Evolutionary conservation across 2,329 filamentous ascomycete species (phyloP).

Genomic region (Pseudopyricularia cyperi): DNA sequence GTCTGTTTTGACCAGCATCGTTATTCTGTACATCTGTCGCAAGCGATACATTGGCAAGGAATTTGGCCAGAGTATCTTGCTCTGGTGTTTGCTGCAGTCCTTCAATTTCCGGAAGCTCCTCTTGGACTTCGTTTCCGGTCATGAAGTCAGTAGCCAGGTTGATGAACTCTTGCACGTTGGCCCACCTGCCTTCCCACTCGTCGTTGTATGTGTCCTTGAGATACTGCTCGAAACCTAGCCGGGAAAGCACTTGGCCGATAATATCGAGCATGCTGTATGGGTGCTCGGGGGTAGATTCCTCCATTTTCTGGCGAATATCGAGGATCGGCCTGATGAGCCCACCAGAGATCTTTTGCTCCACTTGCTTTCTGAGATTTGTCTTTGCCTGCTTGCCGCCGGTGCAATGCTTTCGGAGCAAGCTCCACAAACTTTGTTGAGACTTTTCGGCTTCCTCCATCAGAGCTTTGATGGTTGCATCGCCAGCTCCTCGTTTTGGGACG

Average conservation of each 20-base stretch:
- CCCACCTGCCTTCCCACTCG: conserved; percentile 68
- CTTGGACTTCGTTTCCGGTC: conserved; percentile 30
- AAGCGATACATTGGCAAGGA: conserved; percentile 84
- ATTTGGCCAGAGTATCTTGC: conserved; percentile 52
- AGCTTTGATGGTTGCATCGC: conserved; percentile 61
- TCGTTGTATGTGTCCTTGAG: conserved; percentile 59
- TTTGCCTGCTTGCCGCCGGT: conserved; percentile 32
- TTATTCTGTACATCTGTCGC: conserved; percentile 63
- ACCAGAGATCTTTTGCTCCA: conserved; percentile 39
- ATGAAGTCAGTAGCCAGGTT: conserved; percentile 62
- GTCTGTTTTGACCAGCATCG: conserved; percentile 39
- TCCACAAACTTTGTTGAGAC: conserved; percentile 60
- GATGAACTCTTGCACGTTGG: conserved; percentile 82
- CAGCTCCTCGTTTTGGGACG: conserved; percentile 66
- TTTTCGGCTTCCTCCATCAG: conserved; percentile 67
- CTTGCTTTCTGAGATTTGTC: conserved; percentile 34
- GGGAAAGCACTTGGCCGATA: conserved; percentile 42
- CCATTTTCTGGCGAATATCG: conserved; percentile 18
- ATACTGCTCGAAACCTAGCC: conserved; percentile 61
- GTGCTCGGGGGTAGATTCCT: conserved; percentile 13
- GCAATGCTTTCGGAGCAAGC: conserved; percentile 46
- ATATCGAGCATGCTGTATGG: conserved; percentile 30
- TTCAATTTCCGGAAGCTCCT: conserved; percentile 53
- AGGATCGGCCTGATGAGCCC: conserved; percentile 32
- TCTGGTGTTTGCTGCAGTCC: conserved; percentile 57